Evolutionary conservation across 139 green algal species (phyloP), one percentile per base, ranked within the genome.

Genomic region (Coccomyxa sp.): DNA sequence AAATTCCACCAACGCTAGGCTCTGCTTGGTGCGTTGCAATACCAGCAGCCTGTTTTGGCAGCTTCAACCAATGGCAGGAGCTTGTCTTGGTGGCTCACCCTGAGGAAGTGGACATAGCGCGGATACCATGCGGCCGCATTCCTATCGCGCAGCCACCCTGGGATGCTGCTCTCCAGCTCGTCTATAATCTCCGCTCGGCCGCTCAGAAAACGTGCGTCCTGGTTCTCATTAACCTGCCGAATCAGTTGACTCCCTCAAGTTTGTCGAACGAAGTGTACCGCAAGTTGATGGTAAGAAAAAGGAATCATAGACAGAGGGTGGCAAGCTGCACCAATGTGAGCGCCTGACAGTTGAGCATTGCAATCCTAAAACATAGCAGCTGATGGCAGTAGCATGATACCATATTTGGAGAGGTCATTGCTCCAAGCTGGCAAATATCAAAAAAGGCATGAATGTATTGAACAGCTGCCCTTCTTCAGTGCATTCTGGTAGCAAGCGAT

Each of bases 111-210:
- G 17, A 90, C 79, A 77, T 77, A 87, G 9, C 80, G 68, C 11
- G 87, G 87, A 67, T 90, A 88, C 58, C 84, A 84, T 16, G 57
- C 13, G 30, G 16, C 58, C 76, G 38, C 25, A 66, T 67, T 77
- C 9, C 28, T 59, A 0, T 30, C 16, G 23, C 75, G 38, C 31
- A 88, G 23, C 58, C 80, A 93, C 32, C 15, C 60, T 12, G 90
- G 90, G 30, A 93, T 76, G 51, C 84, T 86, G 9, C 38, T n/a
- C 80, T 93, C 90, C 27, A 93, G 79, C 77, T 93, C 90, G 58
- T 93, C 90, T 13, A 93, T 88, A 16, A 91, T 80, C 67, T 86
- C 59, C 11, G 88, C 88, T 59, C 85, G 86, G 71, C 81, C 51
- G 66, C 86, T 51, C 74, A 88, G 31, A 31, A 84, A 86, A 38